Evolutionary conservation across 495 filamentous ascomycete genomes (phyloP), one percentile per base, ranked within the genome.

Genomic region (Pseudevernia furfuracea): DNA sequence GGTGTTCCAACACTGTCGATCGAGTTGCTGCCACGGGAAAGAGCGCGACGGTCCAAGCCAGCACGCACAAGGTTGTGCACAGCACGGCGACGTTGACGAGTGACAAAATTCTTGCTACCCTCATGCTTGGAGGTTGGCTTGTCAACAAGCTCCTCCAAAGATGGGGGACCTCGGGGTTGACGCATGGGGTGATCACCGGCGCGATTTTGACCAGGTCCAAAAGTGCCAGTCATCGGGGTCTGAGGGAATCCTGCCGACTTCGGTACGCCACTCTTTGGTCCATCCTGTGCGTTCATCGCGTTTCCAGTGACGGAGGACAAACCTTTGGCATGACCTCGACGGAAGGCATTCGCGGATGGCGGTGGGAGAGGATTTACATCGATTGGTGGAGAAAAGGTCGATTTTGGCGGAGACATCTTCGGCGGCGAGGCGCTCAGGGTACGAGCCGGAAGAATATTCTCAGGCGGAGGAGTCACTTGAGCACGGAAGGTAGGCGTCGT

Each of bases 41-140:
- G 82, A 44, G 79, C 82, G 68, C 92, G 90, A 61, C 94, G 89
- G 73, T 94, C 91, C 65, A 91, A 83, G 23, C 93, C 91, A 63
- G 92, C 92, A 67, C 90, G 89, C 58, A 97, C 89, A 57, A 98
- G 81, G 70, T 90, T 96, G 78, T 89, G 87, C 53, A 98, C 85
- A 21, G 95, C 95, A 69, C 88, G 89, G 66, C 93, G 92, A 58
- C 94, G 92, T 70, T 94, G 92, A 67, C 93, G 93, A 39, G 91
- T 87, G 25, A 90, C 87, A 75, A 99, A 99, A 77, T 99, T 99
- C 82, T 96, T 96, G 85, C 93, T 96, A 43, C 95, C 94, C 71
- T 96, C 93, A 67, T 94, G 87, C 76, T 92, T 96, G 55, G 90
- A 87, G 7, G 94, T 99, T 9, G 94, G 94, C 75, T 91, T 92